Evolutionary conservation across 805 yeast genomes (phyloP).

Genomic region (Candida corydali): DNA sequence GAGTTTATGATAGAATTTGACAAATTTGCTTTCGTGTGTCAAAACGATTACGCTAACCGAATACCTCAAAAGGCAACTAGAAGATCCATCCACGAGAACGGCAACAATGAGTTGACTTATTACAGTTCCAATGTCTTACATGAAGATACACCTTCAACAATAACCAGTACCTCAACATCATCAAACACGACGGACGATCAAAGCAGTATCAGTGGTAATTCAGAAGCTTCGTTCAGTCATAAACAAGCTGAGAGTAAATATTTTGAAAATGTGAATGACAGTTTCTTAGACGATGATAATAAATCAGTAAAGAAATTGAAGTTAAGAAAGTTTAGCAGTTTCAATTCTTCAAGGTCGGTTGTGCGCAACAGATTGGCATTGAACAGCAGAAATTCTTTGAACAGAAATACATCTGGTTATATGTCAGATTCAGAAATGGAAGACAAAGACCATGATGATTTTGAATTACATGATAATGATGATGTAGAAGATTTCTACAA

Average conservation of each 20-base stretch:
- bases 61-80: slow-evolving; percentile 5
- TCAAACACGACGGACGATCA: too few relatives aligned
- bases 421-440: slow-evolving; percentile 12
- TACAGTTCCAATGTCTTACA: background rate
- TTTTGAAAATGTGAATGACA: slow-evolving; percentile 4
- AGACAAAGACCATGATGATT: slow-evolving; percentile 9
- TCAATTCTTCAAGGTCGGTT: slow-evolving; percentile 13
- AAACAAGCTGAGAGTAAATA: slow-evolving; percentile 7
- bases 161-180: background rate
- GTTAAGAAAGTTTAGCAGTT: slow-evolving; percentile 3
- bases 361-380: slow-evolving; percentile 14
- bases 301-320: slow-evolving; percentile 3
- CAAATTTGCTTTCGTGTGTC: slow-evolving; percentile 15
- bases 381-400: slow-evolving; percentile 7
- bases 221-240: slow-evolving; percentile 9
- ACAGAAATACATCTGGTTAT: slow-evolving; percentile 13
- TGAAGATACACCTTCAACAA: background rate
- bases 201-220: background rate
- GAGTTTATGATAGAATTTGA: slow-evolving; percentile 46
- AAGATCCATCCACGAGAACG: background rate
- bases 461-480: slow-evolving; percentile 2
- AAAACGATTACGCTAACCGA: slow-evolving; percentile 13
- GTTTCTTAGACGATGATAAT: slow-evolving; percentile 3
- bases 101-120: background rate
- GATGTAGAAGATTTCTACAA: slow-evolving; percentile 5